Base-by-base conservation (phyloP, 2,329 filamentous ascomycete species). In the Lasiodiplodia sp. region DNA sequence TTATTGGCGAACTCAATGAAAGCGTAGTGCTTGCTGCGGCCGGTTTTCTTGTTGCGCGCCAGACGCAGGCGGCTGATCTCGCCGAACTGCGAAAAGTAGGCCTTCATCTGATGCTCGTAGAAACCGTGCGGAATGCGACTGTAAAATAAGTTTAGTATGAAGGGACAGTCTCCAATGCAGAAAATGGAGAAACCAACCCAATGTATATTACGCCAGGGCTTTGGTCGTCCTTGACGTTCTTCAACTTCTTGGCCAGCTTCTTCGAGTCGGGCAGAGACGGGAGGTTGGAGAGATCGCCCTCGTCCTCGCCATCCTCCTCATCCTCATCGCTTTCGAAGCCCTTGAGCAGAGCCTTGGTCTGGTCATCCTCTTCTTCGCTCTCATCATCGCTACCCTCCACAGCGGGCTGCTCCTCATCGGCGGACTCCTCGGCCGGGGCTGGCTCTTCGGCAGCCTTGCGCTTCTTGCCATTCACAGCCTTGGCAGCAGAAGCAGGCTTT, bases 11-110 rank as follows among this genome's bases (percentile, higher is more conserved):
- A 99, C 82, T 99, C 93, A 76, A 99, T 87, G 80, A 97, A 99
- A 38, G 93, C 96, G 77, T 92, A 97, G 84, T 98, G 96, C 84
- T 96, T 97, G 78, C 92, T 94, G 69, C 89, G 89, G 68, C 96
- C 96, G 1, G 94, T 98, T 80, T 91, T 91, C 81, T 92, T 93
- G 86, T 97, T 98, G 75, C 96, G 91, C 34, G 94, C 96, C 55
- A 99, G 86, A 71, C 95, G 90, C 68, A 97, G 86, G 68, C 85
- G 89, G 65, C 85, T 88, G 75, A 99, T 93, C 16, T 88, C 85
- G 73, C 96, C 96, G 74, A 99, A 99, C 80, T 99, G 96, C 67
- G 89, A 88, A 78, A 98, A 97, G 85, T 98, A 99, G 72, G 90
- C 89, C 74, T 89, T 89, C 91, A 99, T 96, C 82, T 98, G 92